phyloP scores from a whole-genome alignment of 1,139 yeast species.

The Nakaseomyces uthaithaninus region DNA sequence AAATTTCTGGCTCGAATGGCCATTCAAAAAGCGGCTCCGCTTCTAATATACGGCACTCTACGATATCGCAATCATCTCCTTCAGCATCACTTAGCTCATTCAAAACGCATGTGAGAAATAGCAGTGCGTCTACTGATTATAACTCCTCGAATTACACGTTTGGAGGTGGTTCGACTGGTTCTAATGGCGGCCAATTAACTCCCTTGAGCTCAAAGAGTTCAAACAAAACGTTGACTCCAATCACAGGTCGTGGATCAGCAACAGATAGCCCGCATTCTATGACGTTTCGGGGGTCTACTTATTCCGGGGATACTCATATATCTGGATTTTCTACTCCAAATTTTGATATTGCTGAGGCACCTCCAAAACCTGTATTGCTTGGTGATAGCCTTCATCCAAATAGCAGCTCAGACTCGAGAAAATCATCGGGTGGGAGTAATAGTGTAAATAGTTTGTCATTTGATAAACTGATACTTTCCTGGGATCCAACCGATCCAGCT shows the following conservation, averaged over 20 bases:
- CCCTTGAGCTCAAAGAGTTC: slow-evolving; percentile 3
- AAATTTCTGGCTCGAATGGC: slow-evolving; percentile 18
- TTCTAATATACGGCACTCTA: slow-evolving; percentile 16
- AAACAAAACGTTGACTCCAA: neutral
- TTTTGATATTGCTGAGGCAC: slow-evolving; percentile 7
- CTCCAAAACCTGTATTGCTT: neutral
- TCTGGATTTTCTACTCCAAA: slow-evolving; percentile 7
- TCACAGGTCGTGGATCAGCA: neutral
- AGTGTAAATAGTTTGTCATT: slow-evolving; percentile 19
- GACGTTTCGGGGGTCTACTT: neutral
- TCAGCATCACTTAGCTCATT: slow-evolving; percentile 9
- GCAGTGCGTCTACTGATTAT: slow-evolving; percentile 1
- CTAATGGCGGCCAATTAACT: neutral
- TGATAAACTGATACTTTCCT: slow-evolving; percentile 33
- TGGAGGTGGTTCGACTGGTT: neutral
- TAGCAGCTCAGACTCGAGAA: slow-evolving; percentile 16
- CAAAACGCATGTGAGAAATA: slow-evolving; percentile 5
- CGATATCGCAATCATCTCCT: slow-evolving; percentile 14
- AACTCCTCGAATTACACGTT: neutral
- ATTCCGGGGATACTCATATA: neutral
- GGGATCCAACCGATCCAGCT: slow-evolving; percentile 39
- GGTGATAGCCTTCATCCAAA: neutral
- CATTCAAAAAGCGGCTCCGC: slow-evolving; percentile 24
- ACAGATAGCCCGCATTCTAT: slow-evolving; percentile 1
- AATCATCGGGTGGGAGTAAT: slow-evolving; percentile 26